These are phyloP conservation scores for Naegleria gruberi DNA, from an alignment of 208 protist genomes.

Conservation along the genomic window DNA sequence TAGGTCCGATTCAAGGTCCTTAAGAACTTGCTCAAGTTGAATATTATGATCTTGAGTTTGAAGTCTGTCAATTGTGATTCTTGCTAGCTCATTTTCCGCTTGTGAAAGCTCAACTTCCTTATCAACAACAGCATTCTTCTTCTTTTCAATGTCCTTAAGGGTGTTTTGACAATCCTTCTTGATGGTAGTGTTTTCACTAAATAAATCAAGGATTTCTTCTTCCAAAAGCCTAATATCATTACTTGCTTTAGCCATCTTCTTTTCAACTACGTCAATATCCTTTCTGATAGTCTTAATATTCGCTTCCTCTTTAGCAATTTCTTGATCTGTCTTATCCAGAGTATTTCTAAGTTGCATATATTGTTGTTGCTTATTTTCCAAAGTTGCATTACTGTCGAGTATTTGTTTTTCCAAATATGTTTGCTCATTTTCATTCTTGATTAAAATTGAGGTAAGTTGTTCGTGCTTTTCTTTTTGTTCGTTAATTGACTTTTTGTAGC, in stretches of 20 bases:
- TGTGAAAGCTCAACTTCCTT: constrained; percentile 83
- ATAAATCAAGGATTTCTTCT: constrained; percentile 62
- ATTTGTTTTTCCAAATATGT: constrained; percentile 74
- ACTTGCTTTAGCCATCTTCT: constrained; percentile 65
- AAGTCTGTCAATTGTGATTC: constrained; percentile 83
- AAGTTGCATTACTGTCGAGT: constrained; percentile 46
- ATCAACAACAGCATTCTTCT: constrained; percentile 68
- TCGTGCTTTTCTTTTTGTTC: constrained; percentile 68
- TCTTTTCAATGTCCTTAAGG: constrained; percentile 74
- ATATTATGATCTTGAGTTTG: constrained; percentile 82
- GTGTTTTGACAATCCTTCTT: constrained; percentile 78
- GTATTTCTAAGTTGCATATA: constrained; percentile 54
- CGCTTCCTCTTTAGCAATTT: constrained; percentile 66
- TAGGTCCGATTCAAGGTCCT: constrained; percentile 73
- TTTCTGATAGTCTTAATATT: constrained; percentile 58
- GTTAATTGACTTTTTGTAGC: constrained; percentile 69
- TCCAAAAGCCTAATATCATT: constrained; percentile 76
- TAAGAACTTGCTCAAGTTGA: constrained; percentile 65
- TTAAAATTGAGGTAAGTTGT: constrained; percentile 74
- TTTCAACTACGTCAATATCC: constrained; percentile 59
- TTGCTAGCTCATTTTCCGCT: constrained; percentile 87
- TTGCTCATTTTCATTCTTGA: constrained; percentile 78
- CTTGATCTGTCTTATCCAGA: constrained; percentile 62
- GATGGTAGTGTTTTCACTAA: constrained; percentile 77
- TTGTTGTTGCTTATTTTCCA: constrained; percentile 60